A percentile compares a stretch with the other conserved stretches of the same genome.
Conservation (phyloP, 2,329 filamentous ascomycete genomes). For the Aspergillus sp. region DNA sequence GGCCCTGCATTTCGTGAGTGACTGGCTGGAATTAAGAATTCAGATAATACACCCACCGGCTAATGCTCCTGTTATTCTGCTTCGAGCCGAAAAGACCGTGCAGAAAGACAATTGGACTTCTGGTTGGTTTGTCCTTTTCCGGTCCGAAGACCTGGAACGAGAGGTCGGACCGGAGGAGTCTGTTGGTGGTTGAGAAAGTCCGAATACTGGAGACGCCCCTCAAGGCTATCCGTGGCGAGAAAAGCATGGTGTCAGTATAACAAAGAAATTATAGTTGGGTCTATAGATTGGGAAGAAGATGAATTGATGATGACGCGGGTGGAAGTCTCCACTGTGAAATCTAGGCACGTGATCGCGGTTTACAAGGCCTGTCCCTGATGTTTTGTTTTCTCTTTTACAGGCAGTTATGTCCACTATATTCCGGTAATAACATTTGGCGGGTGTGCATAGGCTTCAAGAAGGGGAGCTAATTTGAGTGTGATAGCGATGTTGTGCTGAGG, state of each 20-base stretch:
- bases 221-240: constrained; percentile 14
- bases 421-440: neutral
- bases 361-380: neutral
- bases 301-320: constrained; percentile 1
- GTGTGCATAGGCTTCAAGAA: neutral
- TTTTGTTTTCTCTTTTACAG: neutral
- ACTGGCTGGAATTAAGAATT: neutral
- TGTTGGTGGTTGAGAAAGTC: constrained; percentile 32
- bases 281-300: neutral
- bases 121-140: constrained; percentile 30
- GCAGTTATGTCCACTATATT: neutral
- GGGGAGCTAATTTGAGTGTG: neutral
- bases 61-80: constrained; percentile 90
- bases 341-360: neutral
- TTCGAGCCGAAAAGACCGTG: constrained; percentile 95
- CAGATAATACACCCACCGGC: constrained; percentile 67
- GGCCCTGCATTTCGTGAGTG: constrained; percentile 47
- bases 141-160: constrained; percentile 39
- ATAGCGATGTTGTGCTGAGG: neutral
- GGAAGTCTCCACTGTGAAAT: neutral
- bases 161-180: constrained; percentile 28
- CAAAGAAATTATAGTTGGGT: neutral
- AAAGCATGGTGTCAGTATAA: neutral
- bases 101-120: constrained; percentile 76
- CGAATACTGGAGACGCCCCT: constrained; percentile 20